Percentiles rank a stretch among this genome's conserved stretches.
Evolutionary conservation across 768 basidiomycete species (phyloP).

Genomic region (Mycena vulgaris): DNA sequence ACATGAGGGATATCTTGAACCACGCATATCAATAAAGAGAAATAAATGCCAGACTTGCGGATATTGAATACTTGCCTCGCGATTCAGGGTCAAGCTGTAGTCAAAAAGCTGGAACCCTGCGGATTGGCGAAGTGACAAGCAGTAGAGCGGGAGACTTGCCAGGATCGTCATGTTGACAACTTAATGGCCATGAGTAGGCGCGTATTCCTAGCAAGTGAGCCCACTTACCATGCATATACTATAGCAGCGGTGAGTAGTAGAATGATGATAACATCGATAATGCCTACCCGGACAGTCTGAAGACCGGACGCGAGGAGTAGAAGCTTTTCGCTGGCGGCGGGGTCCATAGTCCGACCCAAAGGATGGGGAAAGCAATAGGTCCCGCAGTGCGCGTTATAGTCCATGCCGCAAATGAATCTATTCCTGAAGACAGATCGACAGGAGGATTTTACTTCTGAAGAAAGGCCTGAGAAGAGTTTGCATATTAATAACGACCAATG

Average conservation of each 20-base stretch:
- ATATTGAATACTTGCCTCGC: slow-evolving; percentile 11
- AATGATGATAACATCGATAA: neutral
- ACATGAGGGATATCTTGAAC: slow-evolving; percentile 29
- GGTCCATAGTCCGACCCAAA: slow-evolving; percentile 10
- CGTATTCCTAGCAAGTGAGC: neutral
- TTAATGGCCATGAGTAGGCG: neutral
- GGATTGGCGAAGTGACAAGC: neutral
- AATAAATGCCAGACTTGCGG: neutral
- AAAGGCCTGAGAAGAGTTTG: neutral
- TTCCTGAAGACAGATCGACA: neutral
- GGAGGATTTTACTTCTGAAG: neutral
- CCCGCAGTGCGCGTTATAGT: slow-evolving; percentile 10
- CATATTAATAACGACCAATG: neutral
- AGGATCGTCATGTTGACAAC: slow-evolving; percentile 32
- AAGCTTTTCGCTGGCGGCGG: neutral
- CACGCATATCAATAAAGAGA: neutral
- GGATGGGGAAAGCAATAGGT: neutral
- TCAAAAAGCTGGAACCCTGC: slow-evolving; percentile 27
- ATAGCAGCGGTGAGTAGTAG: neutral
- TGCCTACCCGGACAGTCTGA: slow-evolving; percentile 28
- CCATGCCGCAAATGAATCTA: slow-evolving; percentile 5
- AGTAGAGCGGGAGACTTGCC: neutral
- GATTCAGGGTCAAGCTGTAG: slow-evolving; percentile 29
- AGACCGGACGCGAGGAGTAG: slow-evolving; percentile 24
- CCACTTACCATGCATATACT: slow-evolving; percentile 36